These are phyloP conservation scores for Nemania sp. DNA, from an alignment of 2,329 filamentous ascomycete genomes.

Conservation along the genomic window DNA sequence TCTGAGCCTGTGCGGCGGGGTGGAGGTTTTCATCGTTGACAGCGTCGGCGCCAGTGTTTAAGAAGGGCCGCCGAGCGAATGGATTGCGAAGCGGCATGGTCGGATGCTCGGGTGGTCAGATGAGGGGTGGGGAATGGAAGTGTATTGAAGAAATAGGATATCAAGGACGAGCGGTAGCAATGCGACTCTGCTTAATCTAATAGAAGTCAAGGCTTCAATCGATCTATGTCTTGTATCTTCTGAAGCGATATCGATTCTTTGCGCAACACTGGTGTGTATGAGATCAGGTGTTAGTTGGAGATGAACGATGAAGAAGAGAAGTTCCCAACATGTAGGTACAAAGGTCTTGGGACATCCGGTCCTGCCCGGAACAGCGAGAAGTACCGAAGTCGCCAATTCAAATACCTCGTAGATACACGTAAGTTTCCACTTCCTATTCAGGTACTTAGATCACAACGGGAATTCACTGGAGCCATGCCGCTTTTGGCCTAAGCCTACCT, in stretches of 20 bases:
- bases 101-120: constrained; percentile 17
- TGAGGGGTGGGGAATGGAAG: constrained; percentile 5
- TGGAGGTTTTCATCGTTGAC: constrained; percentile 57
- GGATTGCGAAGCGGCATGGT: constrained; percentile 63
- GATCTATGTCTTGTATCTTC: constrained; percentile 16
- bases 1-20: constrained; percentile 41
- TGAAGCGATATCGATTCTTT: constrained; percentile 18
- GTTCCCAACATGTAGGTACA: neutral
- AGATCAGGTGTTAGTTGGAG: neutral
- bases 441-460: no score
- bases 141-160: neutral
- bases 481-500: no score
- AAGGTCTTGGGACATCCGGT: neutral
- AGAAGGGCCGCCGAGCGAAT: constrained; percentile 60
- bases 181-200: constrained; percentile 9
- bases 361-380: constrained; percentile 16
- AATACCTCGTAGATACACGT: no score
- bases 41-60: constrained; percentile 45
- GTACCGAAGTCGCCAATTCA: constrained; percentile 6
- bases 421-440: no score
- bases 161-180: constrained; percentile 9
- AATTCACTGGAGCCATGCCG: no score
- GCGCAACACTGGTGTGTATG: neutral
- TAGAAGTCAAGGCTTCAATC: neutral
- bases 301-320: constrained; percentile 6